phyloP scores from a whole-genome alignment of 75 land plant species.

The Pinus taeda region DNA sequence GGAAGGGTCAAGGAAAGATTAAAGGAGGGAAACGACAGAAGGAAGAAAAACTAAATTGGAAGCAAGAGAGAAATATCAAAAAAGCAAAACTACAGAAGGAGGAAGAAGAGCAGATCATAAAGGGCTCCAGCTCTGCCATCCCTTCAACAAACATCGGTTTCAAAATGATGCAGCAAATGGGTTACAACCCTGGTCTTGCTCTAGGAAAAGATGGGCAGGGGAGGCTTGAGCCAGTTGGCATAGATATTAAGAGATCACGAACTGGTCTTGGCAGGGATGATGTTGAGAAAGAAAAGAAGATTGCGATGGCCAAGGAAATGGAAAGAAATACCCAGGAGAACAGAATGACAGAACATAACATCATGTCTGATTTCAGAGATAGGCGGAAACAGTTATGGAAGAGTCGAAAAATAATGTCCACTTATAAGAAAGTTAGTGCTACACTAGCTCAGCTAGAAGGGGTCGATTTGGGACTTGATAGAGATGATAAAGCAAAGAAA shows the following conservation, averaged over 20 bases:
- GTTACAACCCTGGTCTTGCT: conserved; percentile 75
- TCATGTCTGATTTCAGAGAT: conserved; percentile 63
- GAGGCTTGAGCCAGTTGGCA: conserved; percentile 55
- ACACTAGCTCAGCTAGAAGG: conserved; percentile 78
- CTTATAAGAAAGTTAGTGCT: conserved; percentile 65
- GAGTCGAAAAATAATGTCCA: conserved; percentile 37
- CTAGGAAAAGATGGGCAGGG: conserved; percentile 76
- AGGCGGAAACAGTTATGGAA: conserved; percentile 60
- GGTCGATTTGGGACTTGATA: conserved; percentile 22
- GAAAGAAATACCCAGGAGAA: conserved; percentile 19
- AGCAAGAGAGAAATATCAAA: conserved; percentile 51
- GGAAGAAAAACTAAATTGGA: conserved; percentile 31
- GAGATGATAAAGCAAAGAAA: conserved; percentile 28
- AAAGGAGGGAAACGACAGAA: not conserved
- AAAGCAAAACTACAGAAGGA: conserved; percentile 38
- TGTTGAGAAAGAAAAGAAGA: conserved; percentile 34
- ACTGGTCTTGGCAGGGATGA: conserved; percentile 71
- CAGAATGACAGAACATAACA: conserved; percentile 33
- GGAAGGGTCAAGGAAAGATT: conserved; percentile 56
- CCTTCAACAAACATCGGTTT: conserved; percentile 87
- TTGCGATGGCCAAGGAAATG: conserved; percentile 22
- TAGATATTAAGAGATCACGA: conserved; percentile 65
- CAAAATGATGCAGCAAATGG: conserved; percentile 90
- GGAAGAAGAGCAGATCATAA: conserved; percentile 64
- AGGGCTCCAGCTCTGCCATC: conserved; percentile 51